Evolutionary conservation across 1,284 basidiomycete species (phyloP), one percentile per base, ranked within the genome.

Genomic region (Cystobasidiaceae sp.): DNA sequence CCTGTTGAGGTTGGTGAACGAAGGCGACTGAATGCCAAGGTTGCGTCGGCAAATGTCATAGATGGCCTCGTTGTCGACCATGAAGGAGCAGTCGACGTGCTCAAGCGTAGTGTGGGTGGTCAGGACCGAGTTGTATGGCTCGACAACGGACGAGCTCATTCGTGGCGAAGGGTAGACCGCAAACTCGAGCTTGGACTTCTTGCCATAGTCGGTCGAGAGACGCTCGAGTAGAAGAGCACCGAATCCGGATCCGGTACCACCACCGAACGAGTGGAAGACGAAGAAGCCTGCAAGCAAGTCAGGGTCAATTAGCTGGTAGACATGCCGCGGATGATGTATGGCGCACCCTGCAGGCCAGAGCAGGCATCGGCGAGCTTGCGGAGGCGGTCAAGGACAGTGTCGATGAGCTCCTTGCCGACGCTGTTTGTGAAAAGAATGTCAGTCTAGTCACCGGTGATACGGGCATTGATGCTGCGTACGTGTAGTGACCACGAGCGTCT

Each of bases 191-290:
- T 98, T 98, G 61, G 93, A 93, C 82, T 98, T 98, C 80, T 98
- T 98, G 79, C 96, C 96, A 75, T 97, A 98, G 81, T 98, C 94
- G 69, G 89, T 87, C 45, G 93, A 94, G 69, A 98, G 86, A 68
- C 92, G 86, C 80, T 98, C 96, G 70, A 98, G 84, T 62, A 98
- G 83, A 73, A 98, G 87, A 59, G 96, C 93, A 77, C 96, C 96
- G 78, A 99, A 97, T 74, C 96, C 96, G 69, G 96, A 98, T 75
- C 96, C 96, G 73, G 94, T 98, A 79, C 96, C 96, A 79, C 96
- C 96, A 77, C 96, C 96, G 76, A 97, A 97, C 48, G 96, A 98
- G 82, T 98, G 96, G 86, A 98, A 98, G 76, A 98, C 92, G 78
- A 99, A 98, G 85, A 98, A 98, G 73, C 96, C 67, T 68, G 49